phyloP scores from a whole-genome alignment of 2,329 filamentous ascomycete genomes.

The Hortaea werneckii region DNA sequence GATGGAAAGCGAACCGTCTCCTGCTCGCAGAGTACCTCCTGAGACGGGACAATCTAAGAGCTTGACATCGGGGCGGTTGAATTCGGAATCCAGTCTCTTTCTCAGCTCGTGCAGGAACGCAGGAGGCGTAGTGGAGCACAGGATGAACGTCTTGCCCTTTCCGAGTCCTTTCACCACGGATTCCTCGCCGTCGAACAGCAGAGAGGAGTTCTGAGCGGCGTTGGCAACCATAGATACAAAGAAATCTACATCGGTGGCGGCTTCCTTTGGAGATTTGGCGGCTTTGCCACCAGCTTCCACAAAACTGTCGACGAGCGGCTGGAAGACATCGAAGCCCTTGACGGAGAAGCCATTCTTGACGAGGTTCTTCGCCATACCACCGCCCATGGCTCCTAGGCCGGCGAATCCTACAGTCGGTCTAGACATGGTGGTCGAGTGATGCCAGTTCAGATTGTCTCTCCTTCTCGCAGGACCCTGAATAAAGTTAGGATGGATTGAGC shows the following conservation, averaged over 20 bases:
- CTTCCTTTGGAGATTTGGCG: constrained; percentile 50
- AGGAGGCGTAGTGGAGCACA: constrained; percentile 62
- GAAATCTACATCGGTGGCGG: constrained; percentile 49
- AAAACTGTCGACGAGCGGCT: constrained; percentile 57
- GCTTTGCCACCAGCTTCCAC: constrained; percentile 50
- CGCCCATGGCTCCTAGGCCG: constrained; percentile 72
- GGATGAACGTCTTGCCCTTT: constrained; percentile 49
- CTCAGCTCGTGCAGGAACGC: constrained; percentile 54
- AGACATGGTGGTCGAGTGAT: neutral
- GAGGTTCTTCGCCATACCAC: constrained; percentile 69
- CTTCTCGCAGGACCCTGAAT: neutral
- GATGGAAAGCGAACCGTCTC: constrained; percentile 63
- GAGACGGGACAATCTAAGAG: constrained; percentile 66
- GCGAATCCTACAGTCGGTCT: constrained; percentile 43
- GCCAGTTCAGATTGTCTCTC: neutral
- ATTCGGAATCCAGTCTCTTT: constrained; percentile 41
- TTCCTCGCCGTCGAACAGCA: constrained; percentile 50
- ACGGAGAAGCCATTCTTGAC: constrained; percentile 57
- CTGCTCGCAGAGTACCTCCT: constrained; percentile 57
- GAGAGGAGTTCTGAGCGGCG: constrained; percentile 55
- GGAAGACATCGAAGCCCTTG: constrained; percentile 62
- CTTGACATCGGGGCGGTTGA: constrained; percentile 50
- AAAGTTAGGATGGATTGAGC: too few species aligned
- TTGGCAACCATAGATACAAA: constrained; percentile 70
- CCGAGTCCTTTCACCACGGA: constrained; percentile 46